Percentiles rank a stretch among this genome's conserved stretches.
phyloP scores from a whole-genome alignment of 2,329 filamentous ascomycete species.

The Aspergillus udagawae region DNA sequence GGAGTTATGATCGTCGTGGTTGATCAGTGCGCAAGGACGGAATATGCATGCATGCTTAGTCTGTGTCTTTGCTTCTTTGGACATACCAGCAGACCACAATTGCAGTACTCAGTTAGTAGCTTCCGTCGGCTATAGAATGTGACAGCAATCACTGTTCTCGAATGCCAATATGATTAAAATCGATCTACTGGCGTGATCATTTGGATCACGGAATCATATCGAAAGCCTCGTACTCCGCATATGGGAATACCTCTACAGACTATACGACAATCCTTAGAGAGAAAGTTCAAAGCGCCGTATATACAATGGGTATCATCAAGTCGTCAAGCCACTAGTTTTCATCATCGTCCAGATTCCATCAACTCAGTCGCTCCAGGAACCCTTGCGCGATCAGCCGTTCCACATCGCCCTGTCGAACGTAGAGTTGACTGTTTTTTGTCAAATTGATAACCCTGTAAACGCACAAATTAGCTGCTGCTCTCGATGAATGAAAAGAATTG shows the following conservation, averaged over 20 bases:
- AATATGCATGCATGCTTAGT: background rate
- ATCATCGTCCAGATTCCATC: conserved; percentile 33
- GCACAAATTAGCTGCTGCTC: conserved; percentile 17
- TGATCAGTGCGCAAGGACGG: background rate
- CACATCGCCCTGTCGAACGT: conserved; percentile 91
- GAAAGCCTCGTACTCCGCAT: background rate
- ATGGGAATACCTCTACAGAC: background rate
- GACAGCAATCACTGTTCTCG: background rate
- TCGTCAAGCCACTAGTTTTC: conserved; percentile 5
- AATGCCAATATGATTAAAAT: background rate
- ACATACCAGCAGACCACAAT: no score
- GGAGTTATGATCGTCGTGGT: background rate
- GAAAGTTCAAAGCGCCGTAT: background rate
- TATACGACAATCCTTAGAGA: background rate
- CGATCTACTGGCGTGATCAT: background rate
- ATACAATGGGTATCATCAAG: conserved; percentile 17
- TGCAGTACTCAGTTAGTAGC: background rate
- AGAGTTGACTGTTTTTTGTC: conserved; percentile 98
- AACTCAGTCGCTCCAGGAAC: conserved; percentile 86
- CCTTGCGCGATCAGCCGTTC: conserved; percentile 91
- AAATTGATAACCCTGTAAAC: conserved; percentile 76
- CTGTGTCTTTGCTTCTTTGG: no score
- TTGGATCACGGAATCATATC: background rate
- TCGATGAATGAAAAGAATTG: background rate
- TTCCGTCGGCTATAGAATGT: background rate